Evolutionary conservation across 768 basidiomycete species (phyloP).

Genomic region (Psilocybe tampanensis): DNA sequence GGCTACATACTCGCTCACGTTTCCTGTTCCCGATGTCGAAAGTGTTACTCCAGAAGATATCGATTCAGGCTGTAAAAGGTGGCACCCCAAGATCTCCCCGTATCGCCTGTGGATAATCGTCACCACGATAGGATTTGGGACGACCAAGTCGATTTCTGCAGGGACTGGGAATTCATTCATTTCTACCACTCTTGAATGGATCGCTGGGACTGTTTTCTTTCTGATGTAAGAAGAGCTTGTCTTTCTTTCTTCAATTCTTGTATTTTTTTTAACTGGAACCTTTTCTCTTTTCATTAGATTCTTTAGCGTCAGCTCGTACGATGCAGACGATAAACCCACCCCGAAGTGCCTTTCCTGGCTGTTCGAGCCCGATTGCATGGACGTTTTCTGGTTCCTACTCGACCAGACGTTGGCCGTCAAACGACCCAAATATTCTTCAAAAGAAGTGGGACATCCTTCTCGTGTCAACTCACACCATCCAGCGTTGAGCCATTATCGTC

Average conservation of each 20-base stretch:
- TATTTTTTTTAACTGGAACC: background rate
- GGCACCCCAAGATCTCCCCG: slow-evolving; percentile 18
- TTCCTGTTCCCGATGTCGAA: too few relatives aligned
- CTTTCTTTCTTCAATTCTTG: too few relatives aligned
- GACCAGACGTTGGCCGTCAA: background rate
- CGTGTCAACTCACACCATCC: background rate
- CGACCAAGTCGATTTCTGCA: slow-evolving; percentile 8
- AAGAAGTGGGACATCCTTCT: background rate
- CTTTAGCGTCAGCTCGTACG: background rate
- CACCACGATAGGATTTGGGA: slow-evolving; percentile 4
- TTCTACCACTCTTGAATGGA: slow-evolving; percentile 16
- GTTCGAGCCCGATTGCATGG: background rate
- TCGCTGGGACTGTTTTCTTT: slow-evolving; percentile 7
- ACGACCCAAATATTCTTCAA: background rate
- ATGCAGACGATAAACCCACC: background rate
- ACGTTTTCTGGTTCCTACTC: background rate
- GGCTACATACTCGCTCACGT: too few relatives aligned
- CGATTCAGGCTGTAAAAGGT: background rate
- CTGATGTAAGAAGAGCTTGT: slow-evolving; percentile 8
- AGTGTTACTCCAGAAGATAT: too few relatives aligned
- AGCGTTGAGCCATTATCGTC: slow-evolving; percentile 7
- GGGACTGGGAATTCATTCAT: slow-evolving; percentile 3
- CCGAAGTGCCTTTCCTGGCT: background rate
- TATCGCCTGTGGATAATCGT: slow-evolving; percentile 8
- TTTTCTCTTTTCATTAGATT: background rate